Percentiles rank a stretch among this genome's conserved stretches.
Conservation (phyloP, 371 early-diverging fungal species). For the Paraphysoderma sedebokerense region DNA sequence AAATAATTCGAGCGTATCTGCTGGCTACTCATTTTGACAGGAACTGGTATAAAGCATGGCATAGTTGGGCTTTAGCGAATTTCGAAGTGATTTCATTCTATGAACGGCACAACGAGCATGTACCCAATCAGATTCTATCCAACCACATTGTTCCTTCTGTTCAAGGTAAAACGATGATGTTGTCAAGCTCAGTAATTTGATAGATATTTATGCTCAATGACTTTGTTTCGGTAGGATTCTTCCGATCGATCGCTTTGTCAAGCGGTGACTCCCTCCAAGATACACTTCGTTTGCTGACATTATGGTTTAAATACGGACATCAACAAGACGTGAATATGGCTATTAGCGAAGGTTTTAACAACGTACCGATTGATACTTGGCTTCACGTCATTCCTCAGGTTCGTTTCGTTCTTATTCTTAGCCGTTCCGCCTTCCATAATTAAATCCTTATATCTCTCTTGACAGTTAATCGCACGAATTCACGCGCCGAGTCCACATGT, state of each 20-base stretch:
- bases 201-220: background rate
- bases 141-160: conserved; percentile 51
- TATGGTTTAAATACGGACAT: conserved; percentile 93
- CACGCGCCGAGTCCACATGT: conserved; percentile 70
- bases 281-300: conserved; percentile 78
- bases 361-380: conserved; percentile 91
- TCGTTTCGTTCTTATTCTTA: conserved; percentile 1
- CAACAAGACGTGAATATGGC: conserved; percentile 71
- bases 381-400: conserved; percentile 93
- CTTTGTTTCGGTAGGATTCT: conserved; percentile 47
- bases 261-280: conserved; percentile 83
- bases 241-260: conserved; percentile 84
- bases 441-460: too few relatives aligned
- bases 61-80: conserved; percentile 91
- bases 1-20: conserved; percentile 60
- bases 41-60: conserved; percentile 97
- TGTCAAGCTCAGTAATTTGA: background rate
- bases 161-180: conserved; percentile 14
- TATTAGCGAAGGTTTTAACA: conserved; percentile 70
- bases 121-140: conserved; percentile 33
- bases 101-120: conserved; percentile 33
- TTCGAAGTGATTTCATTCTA: conserved; percentile 71
- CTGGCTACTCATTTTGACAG: conserved; percentile 82
- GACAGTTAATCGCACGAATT: conserved; percentile 81
- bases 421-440: too few relatives aligned